A percentile compares a stretch with the other conserved stretches of the same genome.
These are phyloP conservation scores for Starmerella roubikii DNA, from an alignment of 805 yeast genomes.

Conservation along the genomic window DNA sequence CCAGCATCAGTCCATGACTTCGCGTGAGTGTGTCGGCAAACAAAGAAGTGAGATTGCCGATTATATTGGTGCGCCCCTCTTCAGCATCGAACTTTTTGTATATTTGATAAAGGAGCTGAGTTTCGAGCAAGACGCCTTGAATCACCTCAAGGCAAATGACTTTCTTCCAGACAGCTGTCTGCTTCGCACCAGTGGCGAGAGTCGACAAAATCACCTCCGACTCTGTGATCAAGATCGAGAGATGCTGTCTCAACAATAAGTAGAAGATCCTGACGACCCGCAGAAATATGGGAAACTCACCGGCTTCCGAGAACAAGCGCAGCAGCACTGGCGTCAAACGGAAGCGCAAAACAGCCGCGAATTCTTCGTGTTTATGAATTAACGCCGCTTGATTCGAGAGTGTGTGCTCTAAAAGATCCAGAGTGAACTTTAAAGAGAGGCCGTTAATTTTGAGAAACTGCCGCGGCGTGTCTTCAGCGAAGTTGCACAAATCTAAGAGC, in stretches of 20 bases:
- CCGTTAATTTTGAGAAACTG: conserved; percentile 38
- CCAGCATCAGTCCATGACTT: conserved; percentile 8
- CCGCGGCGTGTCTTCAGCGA: conserved; percentile 48
- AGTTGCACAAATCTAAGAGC: conserved; percentile 56
- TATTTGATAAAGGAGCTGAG: conserved; percentile 36
- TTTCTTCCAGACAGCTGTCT: conserved; percentile 50
- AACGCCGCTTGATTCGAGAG: conserved; percentile 46
- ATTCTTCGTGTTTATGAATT: conserved; percentile 47
- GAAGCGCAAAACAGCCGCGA: conserved; percentile 51
- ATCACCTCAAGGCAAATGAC: conserved; percentile 62
- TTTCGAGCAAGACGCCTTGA: conserved; percentile 45
- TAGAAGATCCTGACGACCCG: conserved; percentile 62
- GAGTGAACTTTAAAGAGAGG: conserved; percentile 50
- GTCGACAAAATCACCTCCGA: conserved; percentile 68
- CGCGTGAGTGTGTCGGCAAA: conserved; percentile 12
- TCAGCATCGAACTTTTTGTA: conserved; percentile 50
- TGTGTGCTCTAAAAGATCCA: conserved; percentile 74
- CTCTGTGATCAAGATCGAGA: conserved; percentile 54
- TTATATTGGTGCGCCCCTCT: conserved; percentile 24
- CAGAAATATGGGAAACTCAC: conserved; percentile 54
- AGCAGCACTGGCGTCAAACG: conserved; percentile 65
- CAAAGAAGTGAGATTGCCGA: conserved; percentile 5
- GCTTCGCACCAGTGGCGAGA: conserved; percentile 53
- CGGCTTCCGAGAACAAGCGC: conserved; percentile 41
- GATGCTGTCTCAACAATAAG: conserved; percentile 47